These are phyloP conservation scores for Darksidea phi DNA, from an alignment of 495 filamentous ascomycete genomes.

Conservation along the genomic window DNA sequence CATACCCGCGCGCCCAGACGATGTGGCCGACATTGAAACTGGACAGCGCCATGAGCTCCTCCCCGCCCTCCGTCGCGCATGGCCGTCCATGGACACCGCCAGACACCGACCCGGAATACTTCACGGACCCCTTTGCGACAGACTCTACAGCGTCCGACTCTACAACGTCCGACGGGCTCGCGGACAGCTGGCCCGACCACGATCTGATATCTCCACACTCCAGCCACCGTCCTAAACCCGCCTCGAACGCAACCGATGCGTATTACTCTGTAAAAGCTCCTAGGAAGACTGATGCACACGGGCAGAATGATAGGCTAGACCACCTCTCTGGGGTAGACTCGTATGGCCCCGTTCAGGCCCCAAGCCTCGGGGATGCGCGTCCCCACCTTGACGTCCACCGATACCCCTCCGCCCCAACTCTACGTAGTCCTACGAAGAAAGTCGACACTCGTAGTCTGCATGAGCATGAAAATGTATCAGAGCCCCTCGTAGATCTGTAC, in stretches of 20 bases:
- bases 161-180: not conserved
- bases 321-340: no score
- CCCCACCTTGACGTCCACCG: no score
- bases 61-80: conserved; percentile 2
- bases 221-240: no score
- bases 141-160: not conserved
- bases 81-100: conserved; percentile 22
- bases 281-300: no score
- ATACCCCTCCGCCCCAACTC: not conserved
- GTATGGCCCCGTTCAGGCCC: no score
- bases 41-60: not conserved
- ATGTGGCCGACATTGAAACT: conserved; percentile 12
- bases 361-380: no score
- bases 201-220: no score
- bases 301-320: no score
- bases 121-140: not conserved
- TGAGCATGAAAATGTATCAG: not conserved
- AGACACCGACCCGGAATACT: conserved; percentile 1
- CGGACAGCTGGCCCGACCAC: not conserved
- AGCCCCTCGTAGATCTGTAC: not conserved
- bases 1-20: not conserved
- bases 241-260: no score
- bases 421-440: not conserved
- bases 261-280: no score
- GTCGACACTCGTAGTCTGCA: not conserved